Conservation (phyloP, 768 basidiomycete genomes). For the Glaciozyma antarctica region DNA sequence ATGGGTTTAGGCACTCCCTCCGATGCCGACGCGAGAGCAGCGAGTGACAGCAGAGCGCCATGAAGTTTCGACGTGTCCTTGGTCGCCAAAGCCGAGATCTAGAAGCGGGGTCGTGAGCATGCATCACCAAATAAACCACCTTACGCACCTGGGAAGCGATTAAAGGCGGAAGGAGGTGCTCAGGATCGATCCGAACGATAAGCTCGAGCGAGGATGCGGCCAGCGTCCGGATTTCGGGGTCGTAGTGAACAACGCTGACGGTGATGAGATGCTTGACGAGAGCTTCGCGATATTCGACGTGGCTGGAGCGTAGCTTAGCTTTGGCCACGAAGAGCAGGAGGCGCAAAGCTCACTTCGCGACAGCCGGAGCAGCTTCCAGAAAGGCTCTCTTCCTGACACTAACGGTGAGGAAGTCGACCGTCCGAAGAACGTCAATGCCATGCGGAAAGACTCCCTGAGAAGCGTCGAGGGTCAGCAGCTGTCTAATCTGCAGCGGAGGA, state of each 20-base stretch:
- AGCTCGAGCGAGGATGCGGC: constrained; percentile 64
- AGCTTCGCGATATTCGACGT: constrained; percentile 59
- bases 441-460: constrained; percentile 74
- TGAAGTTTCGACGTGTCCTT: constrained; percentile 68
- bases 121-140: background rate
- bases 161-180: constrained; percentile 37
- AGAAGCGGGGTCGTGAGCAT: background rate
- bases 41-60: constrained; percentile 65
- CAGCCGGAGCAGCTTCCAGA: constrained; percentile 9
- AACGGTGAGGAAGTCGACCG: constrained; percentile 91
- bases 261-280: constrained; percentile 64
- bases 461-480: background rate
- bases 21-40: constrained; percentile 61
- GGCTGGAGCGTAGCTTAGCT: constrained; percentile 45
- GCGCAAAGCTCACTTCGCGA: constrained; percentile 10
- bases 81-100: constrained; percentile 45
- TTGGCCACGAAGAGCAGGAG: background rate
- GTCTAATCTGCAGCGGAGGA: constrained; percentile 13
- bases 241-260: constrained; percentile 81
- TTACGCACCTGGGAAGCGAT: constrained; percentile 18
- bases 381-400: constrained; percentile 66
- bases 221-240: constrained; percentile 63
- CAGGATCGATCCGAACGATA: constrained; percentile 54
- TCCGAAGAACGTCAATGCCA: constrained; percentile 83
- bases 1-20: constrained; percentile 18